A percentile compares a stretch with the other conserved stretches of the same genome.
These are phyloP conservation scores for Cystofilobasidium bisporidii DNA, from an alignment of 768 basidiomycete genomes.

Conservation along the genomic window DNA sequence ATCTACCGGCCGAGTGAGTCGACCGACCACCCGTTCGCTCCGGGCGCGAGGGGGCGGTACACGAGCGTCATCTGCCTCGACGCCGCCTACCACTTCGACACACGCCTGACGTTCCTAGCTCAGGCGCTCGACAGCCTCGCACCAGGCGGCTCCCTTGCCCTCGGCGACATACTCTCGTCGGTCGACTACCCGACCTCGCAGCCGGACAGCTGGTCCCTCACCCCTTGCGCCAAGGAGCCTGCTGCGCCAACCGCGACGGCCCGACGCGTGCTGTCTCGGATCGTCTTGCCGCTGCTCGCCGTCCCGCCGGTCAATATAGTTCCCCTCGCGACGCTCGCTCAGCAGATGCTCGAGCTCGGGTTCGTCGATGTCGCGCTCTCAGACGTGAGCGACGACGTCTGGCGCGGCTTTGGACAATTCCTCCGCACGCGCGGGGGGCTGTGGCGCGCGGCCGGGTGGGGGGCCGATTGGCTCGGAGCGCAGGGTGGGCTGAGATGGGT, in stretches of 20 bases:
- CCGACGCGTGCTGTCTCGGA: neutral
- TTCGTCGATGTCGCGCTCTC: slow-evolving; percentile 50
- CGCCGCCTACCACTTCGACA: slow-evolving; percentile 60
- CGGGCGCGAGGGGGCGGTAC: slow-evolving; percentile 33
- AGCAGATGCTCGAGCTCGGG: slow-evolving; percentile 47
- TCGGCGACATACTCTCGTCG: slow-evolving; percentile 55
- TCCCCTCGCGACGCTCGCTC: slow-evolving; percentile 45
- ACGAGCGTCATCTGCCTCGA: slow-evolving; percentile 55
- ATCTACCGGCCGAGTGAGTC: slow-evolving; percentile 25
- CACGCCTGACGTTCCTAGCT: slow-evolving; percentile 48
- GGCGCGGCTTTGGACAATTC: slow-evolving; percentile 51
- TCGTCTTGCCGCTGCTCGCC: slow-evolving; percentile 17
- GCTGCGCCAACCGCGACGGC: neutral
- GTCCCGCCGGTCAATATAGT: slow-evolving; percentile 51
- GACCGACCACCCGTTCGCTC: neutral
- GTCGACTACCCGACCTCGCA: slow-evolving; percentile 2
- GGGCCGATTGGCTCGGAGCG: slow-evolving; percentile 42
- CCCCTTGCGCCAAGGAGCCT: neutral
- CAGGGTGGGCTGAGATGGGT: slow-evolving; percentile 48
- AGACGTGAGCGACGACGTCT: slow-evolving; percentile 52
- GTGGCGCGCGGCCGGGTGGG: slow-evolving; percentile 46
- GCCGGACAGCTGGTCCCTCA: neutral
- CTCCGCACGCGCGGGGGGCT: slow-evolving; percentile 43
- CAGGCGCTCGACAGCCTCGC: slow-evolving; percentile 47
- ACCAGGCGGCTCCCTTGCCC: slow-evolving; percentile 49